Evolutionary conservation across 73 alveolate genomes (phyloP), one percentile per base, ranked within the genome.

Genomic region (Halteria grandinella): DNA sequence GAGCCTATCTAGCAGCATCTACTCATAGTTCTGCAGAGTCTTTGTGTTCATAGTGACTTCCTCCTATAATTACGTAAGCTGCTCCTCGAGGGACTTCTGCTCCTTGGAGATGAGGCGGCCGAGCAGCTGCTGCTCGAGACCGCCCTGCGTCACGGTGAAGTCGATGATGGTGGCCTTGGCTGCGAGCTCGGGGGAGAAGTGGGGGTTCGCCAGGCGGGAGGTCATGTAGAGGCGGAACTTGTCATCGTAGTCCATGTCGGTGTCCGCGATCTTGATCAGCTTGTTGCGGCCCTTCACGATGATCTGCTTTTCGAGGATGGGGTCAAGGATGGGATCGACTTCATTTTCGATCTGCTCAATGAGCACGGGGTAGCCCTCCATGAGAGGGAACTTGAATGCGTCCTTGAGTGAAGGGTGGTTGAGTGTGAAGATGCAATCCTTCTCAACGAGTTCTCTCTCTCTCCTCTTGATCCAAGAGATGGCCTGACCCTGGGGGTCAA

Each of bases 401-500:
- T 94, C 99, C 89, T 91, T 94, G 39, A 94, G 89, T 47, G 83
- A 75, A 69, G 96, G 96, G 78, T 91, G 92, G 66, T 92, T 82
- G 60, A 94, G 85, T 20, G 93, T 79, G 41, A 96, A 82, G 91
- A 94, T 86, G 78, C 96, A 83, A 64, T 86, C 90, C 54, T 75
- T 85, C 69, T 81, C 94, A 40, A 84, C 69, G 18, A 83, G 89
- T 25, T 87, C 95, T 20, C 88, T 64, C 83, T 81, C 96, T 62
- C 94, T 76, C 40, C 75, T 69, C 93, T 92, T 88, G 73, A 98
- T 96, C 99, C 99, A 98, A 69, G 90, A 85, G 47, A 86, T 84
- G 50, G 99, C 99, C 86, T 97, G 97, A 20, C 99, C 99, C 69
- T 98, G 98, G n/a, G 99, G 99, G 73, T 98, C 99, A 28, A 98